Evolutionary conservation across 2,329 filamentous ascomycete genomes (phyloP), one percentile per base, ranked within the genome.

Genomic region (Myriosclerotinia duriaeana): DNA sequence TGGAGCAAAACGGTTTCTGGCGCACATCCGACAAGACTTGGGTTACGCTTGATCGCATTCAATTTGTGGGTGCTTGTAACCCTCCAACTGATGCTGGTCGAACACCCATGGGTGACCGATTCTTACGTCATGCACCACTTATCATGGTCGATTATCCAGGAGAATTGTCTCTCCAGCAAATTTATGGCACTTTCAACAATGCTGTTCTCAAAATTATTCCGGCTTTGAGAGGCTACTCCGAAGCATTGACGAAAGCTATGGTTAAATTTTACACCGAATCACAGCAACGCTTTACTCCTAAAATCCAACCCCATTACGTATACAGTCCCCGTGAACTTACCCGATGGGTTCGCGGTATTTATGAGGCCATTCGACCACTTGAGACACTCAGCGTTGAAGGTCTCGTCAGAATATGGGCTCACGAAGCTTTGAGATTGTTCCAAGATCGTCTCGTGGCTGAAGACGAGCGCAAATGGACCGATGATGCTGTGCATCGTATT

Each of bases 121-220:
- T 99, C 86, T 84, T 99, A 71, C 88, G 96, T 67, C 96, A 99
- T 78, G 93, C 95, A 20, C 95, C 95, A n/a, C 86, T 99, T 65
- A 91, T 99, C 79, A 99, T 99, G 96, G 96, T 99, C 53, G 95
- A 99, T 76, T 99, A 99, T 76, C 95, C 95, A 68, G 95, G 96
- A 74, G 93, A 99, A 80, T 83, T 93, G 53, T 99, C 96, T 4
- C 85, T 99, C 48, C 89, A 89, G 72, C 95, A 99, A 77, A 99
- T 99, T 72, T 99, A 99, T 76, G 95, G 96, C 72, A 98, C 96
- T 0, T 99, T 99, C 85, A 99, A 96, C 77, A 90, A 86, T 65
- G 95, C 96, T 12, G 88, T 99, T 53, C 89, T 99, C 76, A 99
- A 99, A 83, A 95, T 99, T 69, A 89, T 99, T 61, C 94, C 95